Base-by-base conservation (phyloP, 805 yeast genomes). In the Candida easanensis region DNA sequence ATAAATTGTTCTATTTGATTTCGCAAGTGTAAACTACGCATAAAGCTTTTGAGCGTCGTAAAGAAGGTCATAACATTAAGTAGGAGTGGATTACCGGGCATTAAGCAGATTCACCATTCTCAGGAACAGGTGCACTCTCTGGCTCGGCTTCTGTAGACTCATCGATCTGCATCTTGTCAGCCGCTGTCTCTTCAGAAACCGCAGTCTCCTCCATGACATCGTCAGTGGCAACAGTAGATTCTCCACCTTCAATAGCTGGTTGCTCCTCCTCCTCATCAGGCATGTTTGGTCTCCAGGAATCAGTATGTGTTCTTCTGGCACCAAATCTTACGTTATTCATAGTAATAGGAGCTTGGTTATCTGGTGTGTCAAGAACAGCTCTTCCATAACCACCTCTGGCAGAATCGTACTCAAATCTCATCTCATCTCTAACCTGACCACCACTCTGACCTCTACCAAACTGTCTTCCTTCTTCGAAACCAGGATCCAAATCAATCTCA, bases 391-490 rank as follows among this genome's bases (percentile, higher is more conserved):
- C 76, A 45, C 74, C 76, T 45, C 77, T 48, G 18, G 68, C 67
- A 3, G 76, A 71, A 44, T 76, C 76, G 52, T 75, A 68, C 51
- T 73, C 76, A 41, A 71, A 72, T 56, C 76, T 65, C 49, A 51
- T 49, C 45, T 88, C 96, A 57, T 84, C 90, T 39, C 84, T 69
- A 1, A 83, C 89, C 62, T 93, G 99, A 2, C 97, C 98, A 44
- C 99, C 99, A 48, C 79, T 81, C 14, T 77, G 74, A 36, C 98
- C 98, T 57, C 99, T 76, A 17, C 99, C 99, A 60, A 82, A 93
- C 61, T 93, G 98, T 52, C 99, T 74, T 1, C 99, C 99, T 54
- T 91, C 97, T 49, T 77, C 80, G 61, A 91, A 93, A 0, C 99
- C 99, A 0, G 97, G 97, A 60, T 93, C 99, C 54, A 95, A 71